These are phyloP conservation scores for Diospyros lotus DNA, from an alignment of 148 eudicot genomes.

Conservation along the genomic window DNA sequence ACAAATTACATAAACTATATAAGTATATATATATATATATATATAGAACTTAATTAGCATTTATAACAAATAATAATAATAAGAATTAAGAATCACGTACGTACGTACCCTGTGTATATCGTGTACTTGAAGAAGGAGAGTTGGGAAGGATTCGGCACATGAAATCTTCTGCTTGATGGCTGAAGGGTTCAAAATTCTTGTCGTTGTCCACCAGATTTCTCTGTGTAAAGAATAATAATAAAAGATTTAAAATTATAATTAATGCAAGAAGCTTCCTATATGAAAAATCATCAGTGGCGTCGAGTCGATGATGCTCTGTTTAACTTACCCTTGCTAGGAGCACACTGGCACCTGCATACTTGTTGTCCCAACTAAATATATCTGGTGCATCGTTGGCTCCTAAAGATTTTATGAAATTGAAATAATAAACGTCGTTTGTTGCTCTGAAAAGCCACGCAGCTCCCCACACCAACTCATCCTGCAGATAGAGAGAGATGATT, in stretches of 20 bases:
- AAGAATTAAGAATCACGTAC: not conserved
- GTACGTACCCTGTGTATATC: constrained; percentile 64
- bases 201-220: constrained; percentile 44
- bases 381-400: constrained; percentile 76
- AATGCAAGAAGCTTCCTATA: not conserved
- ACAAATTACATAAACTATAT: too few species aligned
- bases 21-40: too few species aligned
- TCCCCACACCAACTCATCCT: constrained; percentile 98
- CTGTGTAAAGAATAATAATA: constrained; percentile 23
- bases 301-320: too few species aligned
- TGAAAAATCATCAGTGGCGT: too few species aligned
- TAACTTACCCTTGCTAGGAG: constrained; percentile 67
- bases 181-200: constrained; percentile 44
- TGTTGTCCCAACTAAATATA: constrained; percentile 92
- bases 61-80: too few species aligned
- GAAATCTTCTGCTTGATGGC: constrained; percentile 73
- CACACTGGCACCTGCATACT: constrained; percentile 85
- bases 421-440: constrained; percentile 52
- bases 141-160: constrained; percentile 78
- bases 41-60: too few species aligned
- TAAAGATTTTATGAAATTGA: constrained; percentile 46
- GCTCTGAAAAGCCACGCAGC: constrained; percentile 88
- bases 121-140: constrained; percentile 71
- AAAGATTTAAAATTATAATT: not conserved
- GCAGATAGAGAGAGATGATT: not conserved